Conservation (phyloP, 2,329 filamentous ascomycete species). For the Beauveria sp. region DNA sequence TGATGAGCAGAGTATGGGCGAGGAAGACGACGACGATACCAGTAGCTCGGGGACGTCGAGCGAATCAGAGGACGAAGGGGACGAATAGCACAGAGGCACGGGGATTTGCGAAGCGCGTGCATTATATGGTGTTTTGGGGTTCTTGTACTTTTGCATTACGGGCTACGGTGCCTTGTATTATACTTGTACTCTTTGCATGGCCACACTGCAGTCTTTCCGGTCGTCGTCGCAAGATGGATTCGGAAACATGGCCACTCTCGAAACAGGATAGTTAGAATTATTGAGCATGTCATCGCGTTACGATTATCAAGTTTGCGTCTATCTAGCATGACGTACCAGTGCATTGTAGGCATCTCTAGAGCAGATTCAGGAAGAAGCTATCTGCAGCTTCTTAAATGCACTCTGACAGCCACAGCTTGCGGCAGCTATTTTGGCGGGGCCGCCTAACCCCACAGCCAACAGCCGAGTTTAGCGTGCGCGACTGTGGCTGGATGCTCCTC, state of each 20-base stretch:
- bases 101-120: not conserved
- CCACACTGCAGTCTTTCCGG: not conserved
- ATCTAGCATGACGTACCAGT: too few species aligned
- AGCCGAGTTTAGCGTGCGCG: not conserved
- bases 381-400: not conserved
- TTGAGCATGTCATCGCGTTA: not conserved
- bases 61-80: slow-evolving; percentile 14
- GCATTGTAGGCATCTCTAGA: not conserved
- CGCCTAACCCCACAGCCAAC: not conserved
- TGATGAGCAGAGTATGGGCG: slow-evolving; percentile 31
- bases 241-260: not conserved
- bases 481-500: not conserved
- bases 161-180: not conserved
- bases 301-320: not conserved
- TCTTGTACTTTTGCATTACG: not conserved
- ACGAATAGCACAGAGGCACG: not conserved
- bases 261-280: not conserved
- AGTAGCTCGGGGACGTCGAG: slow-evolving; percentile 35
- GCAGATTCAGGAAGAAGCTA: not conserved
- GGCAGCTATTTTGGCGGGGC: not conserved
- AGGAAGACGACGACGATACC: slow-evolving; percentile 26
- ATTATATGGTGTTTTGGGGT: not conserved
- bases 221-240: too few species aligned
- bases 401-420: not conserved
- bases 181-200: not conserved